A percentile compares a stretch with the other conserved stretches of the same genome.
Conservation (phyloP, 805 yeast species). For the Candida piceae region DNA sequence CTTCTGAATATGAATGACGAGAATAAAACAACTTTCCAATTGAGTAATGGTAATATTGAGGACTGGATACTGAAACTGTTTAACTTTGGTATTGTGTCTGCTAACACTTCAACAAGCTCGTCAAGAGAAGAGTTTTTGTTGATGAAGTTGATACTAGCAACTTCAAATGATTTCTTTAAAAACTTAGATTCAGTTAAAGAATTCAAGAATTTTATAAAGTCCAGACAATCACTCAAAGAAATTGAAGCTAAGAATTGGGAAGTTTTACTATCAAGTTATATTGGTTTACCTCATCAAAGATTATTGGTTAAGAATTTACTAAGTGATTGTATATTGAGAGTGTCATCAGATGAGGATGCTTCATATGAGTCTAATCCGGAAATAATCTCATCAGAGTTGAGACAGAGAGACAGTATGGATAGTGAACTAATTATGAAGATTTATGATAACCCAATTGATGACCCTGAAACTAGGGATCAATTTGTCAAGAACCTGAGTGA, state of each 20-base stretch:
- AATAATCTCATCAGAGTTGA: slow-evolving; percentile 41
- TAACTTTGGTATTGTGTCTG: slow-evolving; percentile 19
- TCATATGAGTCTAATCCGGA: slow-evolving; percentile 81
- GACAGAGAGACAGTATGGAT: slow-evolving; percentile 30
- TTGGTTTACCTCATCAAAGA: slow-evolving; percentile 46
- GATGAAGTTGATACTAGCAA: slow-evolving; percentile 48
- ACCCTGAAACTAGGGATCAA: slow-evolving; percentile 60
- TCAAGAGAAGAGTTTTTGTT: slow-evolving; percentile 69
- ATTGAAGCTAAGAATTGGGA: slow-evolving; percentile 37
- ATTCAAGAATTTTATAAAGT: slow-evolving; percentile 23
- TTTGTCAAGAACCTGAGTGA: slow-evolving; percentile 72
- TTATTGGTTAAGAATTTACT: slow-evolving; percentile 36
- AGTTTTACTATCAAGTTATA: slow-evolving; percentile 36
- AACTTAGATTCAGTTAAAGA: slow-evolving; percentile 14
- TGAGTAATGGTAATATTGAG: slow-evolving; percentile 26
- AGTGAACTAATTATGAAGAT: slow-evolving; percentile 23
- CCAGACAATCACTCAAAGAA: slow-evolving; percentile 16
- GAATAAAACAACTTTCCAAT: slow-evolving; percentile 11
- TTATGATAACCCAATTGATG: slow-evolving; percentile 62
- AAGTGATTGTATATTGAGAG: slow-evolving; percentile 33
- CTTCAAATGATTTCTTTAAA: slow-evolving; percentile 39
- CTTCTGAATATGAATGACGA: slow-evolving; percentile 36
- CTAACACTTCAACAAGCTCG: slow-evolving; percentile 23
- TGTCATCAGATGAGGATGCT: slow-evolving; percentile 44
- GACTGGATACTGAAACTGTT: slow-evolving; percentile 33